A percentile compares a stretch with the other conserved stretches of the same genome.
Evolutionary conservation across 495 filamentous ascomycete species (phyloP).

Genomic region (Podospora conica): DNA sequence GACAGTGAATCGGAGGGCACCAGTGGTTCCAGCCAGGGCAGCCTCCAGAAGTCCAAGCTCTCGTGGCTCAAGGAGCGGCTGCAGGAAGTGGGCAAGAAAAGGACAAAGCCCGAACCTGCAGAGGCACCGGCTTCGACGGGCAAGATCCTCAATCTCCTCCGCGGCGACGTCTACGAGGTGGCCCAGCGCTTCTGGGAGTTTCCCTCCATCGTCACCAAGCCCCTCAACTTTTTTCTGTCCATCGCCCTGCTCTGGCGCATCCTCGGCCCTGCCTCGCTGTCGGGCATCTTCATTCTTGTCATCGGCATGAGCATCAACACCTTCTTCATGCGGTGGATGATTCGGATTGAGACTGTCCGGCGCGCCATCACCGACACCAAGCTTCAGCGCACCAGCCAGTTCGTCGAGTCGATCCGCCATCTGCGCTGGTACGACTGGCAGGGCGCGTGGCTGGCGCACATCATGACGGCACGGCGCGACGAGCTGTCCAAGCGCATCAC

Average conservation of each 20-base stretch:
- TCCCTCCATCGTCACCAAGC: constrained; percentile 57
- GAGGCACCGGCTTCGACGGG: constrained; percentile 64
- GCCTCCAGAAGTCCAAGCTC: constrained; percentile 19
- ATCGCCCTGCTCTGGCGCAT: constrained; percentile 64
- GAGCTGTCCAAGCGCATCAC: constrained; percentile 63
- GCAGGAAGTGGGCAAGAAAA: constrained; percentile 7
- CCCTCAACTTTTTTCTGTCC: constrained; percentile 62
- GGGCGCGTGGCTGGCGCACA: constrained; percentile 63
- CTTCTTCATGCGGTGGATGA: constrained; percentile 52
- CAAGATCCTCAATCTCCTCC: constrained; percentile 77
- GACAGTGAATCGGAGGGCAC: constrained; percentile 25
- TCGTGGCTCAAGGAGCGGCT: constrained; percentile 11
- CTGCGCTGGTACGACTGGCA: constrained; percentile 88
- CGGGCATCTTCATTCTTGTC: constrained; percentile 60
- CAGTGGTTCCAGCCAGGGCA: constrained; percentile 2
- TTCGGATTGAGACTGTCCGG: constrained; percentile 58
- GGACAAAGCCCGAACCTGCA: background rate
- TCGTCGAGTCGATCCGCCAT: constrained; percentile 78
- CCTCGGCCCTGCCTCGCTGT: constrained; percentile 70
- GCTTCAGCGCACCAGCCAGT: constrained; percentile 69
- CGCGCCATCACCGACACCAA: constrained; percentile 63
- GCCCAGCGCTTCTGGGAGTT: constrained; percentile 80
- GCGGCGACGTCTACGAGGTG: constrained; percentile 74
- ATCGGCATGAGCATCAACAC: constrained; percentile 59
- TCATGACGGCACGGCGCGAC: constrained; percentile 61